Percentiles rank a stretch among this genome's conserved stretches.
phyloP scores from a whole-genome alignment of 352 stramenopile species.

The Phytopythium mirpurense region DNA sequence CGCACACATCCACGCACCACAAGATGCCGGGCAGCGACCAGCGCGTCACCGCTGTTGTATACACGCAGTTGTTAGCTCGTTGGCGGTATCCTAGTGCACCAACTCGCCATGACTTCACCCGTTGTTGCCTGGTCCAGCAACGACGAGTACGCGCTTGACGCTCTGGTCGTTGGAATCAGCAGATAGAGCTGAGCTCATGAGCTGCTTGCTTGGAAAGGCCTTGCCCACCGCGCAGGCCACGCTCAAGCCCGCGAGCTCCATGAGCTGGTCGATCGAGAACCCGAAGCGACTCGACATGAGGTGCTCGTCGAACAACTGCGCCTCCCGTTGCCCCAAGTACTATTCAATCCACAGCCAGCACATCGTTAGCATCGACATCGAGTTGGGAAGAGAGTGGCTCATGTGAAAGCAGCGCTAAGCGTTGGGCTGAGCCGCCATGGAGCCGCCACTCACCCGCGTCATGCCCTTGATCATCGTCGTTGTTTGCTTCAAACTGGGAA shows the following conservation, averaged over 20 bases:
- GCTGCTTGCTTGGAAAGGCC: constrained; percentile 29
- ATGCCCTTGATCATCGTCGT: constrained; percentile 4
- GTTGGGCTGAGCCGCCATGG: neutral
- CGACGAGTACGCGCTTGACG: constrained; percentile 79
- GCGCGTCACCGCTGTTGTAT: constrained; percentile 88
- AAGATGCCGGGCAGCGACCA: constrained; percentile 97
- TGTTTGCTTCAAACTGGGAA: neutral
- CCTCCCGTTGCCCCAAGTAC: constrained; percentile 69
- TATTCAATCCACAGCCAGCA: constrained; percentile 8
- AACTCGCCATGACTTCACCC: constrained; percentile 36
- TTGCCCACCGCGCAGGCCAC: constrained; percentile 90
- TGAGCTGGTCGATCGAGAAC: constrained; percentile 97
- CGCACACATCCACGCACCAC: constrained; percentile 33
- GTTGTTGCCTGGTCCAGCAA: constrained; percentile 98
- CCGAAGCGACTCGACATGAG: constrained; percentile 86
- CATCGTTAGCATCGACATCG: neutral
- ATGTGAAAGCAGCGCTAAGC: no score
- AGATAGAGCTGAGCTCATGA: neutral
- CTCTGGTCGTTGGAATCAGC: neutral
- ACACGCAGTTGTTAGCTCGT: neutral
- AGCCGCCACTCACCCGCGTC: constrained; percentile 7
- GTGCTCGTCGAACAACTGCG: constrained; percentile 83
- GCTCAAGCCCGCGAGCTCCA: constrained; percentile 97
- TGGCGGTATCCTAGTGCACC: neutral
- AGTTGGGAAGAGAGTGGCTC: neutral